Conservation (phyloP, 352 stramenopile genomes). For the Aphanomyces cochlioides region DNA sequence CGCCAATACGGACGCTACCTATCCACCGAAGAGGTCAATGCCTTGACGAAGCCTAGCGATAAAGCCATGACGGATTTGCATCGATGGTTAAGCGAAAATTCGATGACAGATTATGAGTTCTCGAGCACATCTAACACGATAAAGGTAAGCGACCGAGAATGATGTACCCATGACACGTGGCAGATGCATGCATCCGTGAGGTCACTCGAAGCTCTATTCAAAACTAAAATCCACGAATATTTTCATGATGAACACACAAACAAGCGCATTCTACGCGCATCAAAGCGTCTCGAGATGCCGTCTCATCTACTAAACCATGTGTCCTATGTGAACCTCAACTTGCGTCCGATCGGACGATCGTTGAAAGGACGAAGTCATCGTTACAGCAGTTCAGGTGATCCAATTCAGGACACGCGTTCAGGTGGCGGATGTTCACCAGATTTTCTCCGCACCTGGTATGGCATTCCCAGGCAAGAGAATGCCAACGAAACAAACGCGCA, state of each 20-base stretch:
- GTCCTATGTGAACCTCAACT: slow-evolving; percentile 40
- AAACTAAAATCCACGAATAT: slow-evolving; percentile 54
- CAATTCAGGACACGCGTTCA: not conserved
- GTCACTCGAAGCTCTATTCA: slow-evolving; percentile 50
- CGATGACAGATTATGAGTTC: slow-evolving; percentile 1
- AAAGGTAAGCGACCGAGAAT: slow-evolving; percentile 3
- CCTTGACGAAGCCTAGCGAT: not conserved
- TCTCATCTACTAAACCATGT: slow-evolving; percentile 40
- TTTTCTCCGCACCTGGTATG: slow-evolving; percentile 54
- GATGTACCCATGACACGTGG: not conserved
- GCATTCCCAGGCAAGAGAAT: slow-evolving; percentile 59
- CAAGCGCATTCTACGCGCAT: slow-evolving; percentile 47
- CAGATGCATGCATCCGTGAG: slow-evolving; percentile 40
- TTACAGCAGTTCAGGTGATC: not conserved
- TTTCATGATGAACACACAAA: slow-evolving; percentile 31
- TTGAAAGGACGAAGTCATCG: not conserved
- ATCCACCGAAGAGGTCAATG: not conserved
- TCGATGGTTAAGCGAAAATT: slow-evolving; percentile 15
- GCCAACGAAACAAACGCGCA: slow-evolving; percentile 64
- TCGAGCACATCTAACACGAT: slow-evolving; percentile 18
- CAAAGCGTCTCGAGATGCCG: slow-evolving; percentile 41
- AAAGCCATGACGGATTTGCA: not conserved
- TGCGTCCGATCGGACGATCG: slow-evolving; percentile 39
- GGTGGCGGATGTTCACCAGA: slow-evolving; percentile 37
- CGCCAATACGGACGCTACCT: slow-evolving; percentile 3